These are phyloP conservation scores for Saccharomyces hybrid DNA, from an alignment of 1,139 yeast genomes.

Conservation along the genomic window DNA sequence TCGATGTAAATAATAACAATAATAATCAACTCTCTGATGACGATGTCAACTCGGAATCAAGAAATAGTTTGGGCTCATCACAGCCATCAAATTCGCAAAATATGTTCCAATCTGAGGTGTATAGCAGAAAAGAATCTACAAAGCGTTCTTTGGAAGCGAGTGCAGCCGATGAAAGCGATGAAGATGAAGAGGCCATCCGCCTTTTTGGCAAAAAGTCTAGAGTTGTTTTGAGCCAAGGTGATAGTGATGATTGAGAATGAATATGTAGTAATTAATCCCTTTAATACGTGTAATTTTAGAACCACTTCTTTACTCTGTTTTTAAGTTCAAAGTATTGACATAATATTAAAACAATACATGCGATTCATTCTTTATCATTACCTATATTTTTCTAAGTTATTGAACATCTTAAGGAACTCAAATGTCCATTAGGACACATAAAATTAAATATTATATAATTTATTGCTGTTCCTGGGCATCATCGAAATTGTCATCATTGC, in stretches of 20 bases:
- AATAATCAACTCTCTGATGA: background rate
- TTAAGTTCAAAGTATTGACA: background rate
- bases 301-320: background rate
- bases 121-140: background rate
- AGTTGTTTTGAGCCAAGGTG: conserved; percentile 2
- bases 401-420: background rate
- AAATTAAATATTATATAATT: background rate
- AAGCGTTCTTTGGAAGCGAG: background rate
- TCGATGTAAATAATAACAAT: conserved; percentile 8
- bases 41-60: background rate
- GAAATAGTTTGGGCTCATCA: background rate
- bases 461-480: conserved; percentile 12
- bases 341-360: background rate
- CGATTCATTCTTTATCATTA: background rate
- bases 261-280: background rate
- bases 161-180: background rate
- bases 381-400: background rate
- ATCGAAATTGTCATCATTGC: conserved; percentile 10
- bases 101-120: background rate
- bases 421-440: background rate
- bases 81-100: background rate
- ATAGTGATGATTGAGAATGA: background rate
- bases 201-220: conserved; percentile 4
- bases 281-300: background rate
- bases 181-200: conserved; percentile 4